Percentiles rank a stretch among this genome's conserved stretches.
phyloP scores from a whole-genome alignment of 2,329 filamentous ascomycete species.

The Neocucurbitaria cava region DNA sequence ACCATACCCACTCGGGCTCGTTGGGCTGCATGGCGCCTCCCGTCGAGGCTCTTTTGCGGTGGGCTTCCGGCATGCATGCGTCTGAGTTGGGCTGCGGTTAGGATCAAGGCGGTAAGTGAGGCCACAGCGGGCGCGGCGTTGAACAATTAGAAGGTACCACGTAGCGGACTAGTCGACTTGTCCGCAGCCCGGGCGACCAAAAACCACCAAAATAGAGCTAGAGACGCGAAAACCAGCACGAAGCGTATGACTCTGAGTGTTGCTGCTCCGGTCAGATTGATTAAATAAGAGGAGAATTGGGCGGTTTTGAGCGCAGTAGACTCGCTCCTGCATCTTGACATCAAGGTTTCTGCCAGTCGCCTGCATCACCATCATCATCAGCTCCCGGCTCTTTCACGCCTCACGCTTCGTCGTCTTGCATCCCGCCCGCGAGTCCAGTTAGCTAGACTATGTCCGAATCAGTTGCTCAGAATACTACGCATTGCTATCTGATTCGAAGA shows the following conservation, averaged over 20 bases:
- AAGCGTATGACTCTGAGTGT: not conserved
- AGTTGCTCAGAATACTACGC: constrained; percentile 29
- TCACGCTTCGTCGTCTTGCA: constrained; percentile 4
- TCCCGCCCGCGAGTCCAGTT: constrained; percentile 12
- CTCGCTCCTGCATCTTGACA: constrained; percentile 9
- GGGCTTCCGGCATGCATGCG: constrained; percentile 11
- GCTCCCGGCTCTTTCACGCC: not conserved
- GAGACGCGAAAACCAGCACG: not conserved
- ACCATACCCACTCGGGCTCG: constrained; percentile 10
- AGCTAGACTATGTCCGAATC: constrained; percentile 44
- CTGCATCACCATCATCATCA: not conserved
- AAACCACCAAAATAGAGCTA: not conserved
- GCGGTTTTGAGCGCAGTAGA: constrained; percentile 12
- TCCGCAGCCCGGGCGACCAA: not conserved
- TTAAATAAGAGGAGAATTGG: constrained; percentile 14
- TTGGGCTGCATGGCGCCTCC: constrained; percentile 28
- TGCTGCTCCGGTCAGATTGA: not conserved
- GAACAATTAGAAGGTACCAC: constrained; percentile 26
- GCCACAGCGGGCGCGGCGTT: constrained; percentile 1
- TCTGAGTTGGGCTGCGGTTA: constrained; percentile 18
- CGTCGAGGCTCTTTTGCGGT: constrained; percentile 21
- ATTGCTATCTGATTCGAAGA: constrained; percentile 45
- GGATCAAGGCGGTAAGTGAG: constrained; percentile 14
- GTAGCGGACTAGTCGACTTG: constrained; percentile 14
- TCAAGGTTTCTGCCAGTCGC: constrained; percentile 5